Evolutionary conservation across 306 rosid species (phyloP).

Genomic region (Ziziphus jujuba): DNA sequence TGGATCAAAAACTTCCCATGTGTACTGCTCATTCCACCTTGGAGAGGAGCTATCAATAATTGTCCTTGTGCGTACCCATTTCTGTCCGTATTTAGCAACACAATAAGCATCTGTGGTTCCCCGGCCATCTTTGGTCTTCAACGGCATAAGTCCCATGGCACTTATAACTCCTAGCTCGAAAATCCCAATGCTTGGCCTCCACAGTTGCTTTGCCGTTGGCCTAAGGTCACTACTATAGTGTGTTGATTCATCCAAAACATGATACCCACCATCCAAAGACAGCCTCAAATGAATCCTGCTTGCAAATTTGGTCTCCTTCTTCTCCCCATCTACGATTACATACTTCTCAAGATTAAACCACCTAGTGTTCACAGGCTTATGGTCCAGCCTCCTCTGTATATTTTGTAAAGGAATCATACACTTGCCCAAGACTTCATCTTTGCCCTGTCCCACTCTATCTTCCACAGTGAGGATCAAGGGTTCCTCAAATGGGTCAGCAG

Average conservation of each 20-base stretch:
- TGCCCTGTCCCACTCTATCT: slow-evolving; percentile 64
- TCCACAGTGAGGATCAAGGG: slow-evolving; percentile 69
- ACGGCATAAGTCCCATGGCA: slow-evolving; percentile 73
- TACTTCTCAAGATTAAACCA: slow-evolving; percentile 91
- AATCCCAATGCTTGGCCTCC: slow-evolving; percentile 77
- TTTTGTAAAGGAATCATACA: slow-evolving; percentile 70
- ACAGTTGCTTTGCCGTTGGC: slow-evolving; percentile 88
- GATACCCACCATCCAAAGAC: slow-evolving; percentile 94
- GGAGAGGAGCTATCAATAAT: slow-evolving; percentile 67
- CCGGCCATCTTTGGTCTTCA: slow-evolving; percentile 77
- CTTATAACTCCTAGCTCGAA: slow-evolving; percentile 81
- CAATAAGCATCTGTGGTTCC: slow-evolving; percentile 83
- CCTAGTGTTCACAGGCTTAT: slow-evolving; percentile 75
- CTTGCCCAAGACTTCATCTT: slow-evolving; percentile 79
- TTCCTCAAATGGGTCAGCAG: slow-evolving; percentile 87
- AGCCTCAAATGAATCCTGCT: slow-evolving; percentile 81
- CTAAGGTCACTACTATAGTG: slow-evolving; percentile 90
- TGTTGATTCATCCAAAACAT: slow-evolving; percentile 92
- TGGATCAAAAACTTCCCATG: slow-evolving; percentile 90
- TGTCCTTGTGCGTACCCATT: slow-evolving; percentile 87
- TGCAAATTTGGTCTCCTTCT: slow-evolving; percentile 72
- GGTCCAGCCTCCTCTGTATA: slow-evolving; percentile 81
- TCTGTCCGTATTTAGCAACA: slow-evolving; percentile 86
- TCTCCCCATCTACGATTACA: slow-evolving; percentile 59
- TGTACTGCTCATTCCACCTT: slow-evolving; percentile 90